Base-by-base conservation (phyloP, 345 rosid genomes). In the Brassica rapa region DNA sequence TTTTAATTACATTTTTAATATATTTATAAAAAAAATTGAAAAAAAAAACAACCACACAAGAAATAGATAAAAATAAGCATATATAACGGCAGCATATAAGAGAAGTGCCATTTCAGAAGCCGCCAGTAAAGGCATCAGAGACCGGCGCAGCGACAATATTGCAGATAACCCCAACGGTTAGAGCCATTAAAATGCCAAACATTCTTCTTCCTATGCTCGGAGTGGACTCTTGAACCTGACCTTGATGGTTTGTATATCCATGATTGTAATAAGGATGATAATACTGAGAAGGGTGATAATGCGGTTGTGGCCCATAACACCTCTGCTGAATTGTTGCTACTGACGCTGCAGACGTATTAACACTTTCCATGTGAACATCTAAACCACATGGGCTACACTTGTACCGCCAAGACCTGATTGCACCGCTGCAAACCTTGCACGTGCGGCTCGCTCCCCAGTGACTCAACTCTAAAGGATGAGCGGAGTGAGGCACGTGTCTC, bases 351-450 rank as follows among this genome's bases (percentile, higher is more conserved):
- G 41, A 37, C 15, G 72, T 15, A 10, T 15, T 6, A 62, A 80
- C 79, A 62, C 87, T 84, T 53, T 82, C 79, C 56, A 82, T 43
- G 77, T 86, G 86, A 63, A 82, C 64, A 70, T 84, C 82, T 16
- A 81, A 10, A 8, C 74, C 1, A 37, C 86, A 84, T 11, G 59
- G 25, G 6, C 75, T 76, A n/a, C 87, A 82, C 60, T 77, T 74
- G 75, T 84, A 84, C 3, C 86, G 75, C 83, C 85, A 83, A 10
- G 77, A 78, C 15, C 9, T 62, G 39, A 84, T 82, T 5, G 21
- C 10, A 1, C 27, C 16, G 9, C 0, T 25, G 71, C 85, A 85
- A 59, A 79, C 86, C 63, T 43, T 1, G 75, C 88, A 81, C 37
- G 6, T 16, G 66, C 55, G 43, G 25, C 68, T 63, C 1, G 68